Conservation (phyloP, 2,329 filamentous ascomycete genomes). For the Neofusicoccum kwambonambiense region DNA sequence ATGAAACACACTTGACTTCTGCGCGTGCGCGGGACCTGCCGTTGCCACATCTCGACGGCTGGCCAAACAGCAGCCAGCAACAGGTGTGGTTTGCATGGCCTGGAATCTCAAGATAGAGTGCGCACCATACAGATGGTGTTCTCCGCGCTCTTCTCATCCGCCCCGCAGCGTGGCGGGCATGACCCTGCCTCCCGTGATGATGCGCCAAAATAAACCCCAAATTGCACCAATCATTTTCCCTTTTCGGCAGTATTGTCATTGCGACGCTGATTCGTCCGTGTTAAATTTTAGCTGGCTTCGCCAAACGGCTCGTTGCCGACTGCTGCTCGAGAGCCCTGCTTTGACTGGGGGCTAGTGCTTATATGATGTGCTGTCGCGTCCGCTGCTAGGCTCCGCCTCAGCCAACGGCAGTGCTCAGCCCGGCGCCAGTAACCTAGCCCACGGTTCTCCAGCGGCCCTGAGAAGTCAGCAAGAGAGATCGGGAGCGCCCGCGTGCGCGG, state of each 20-base stretch:
- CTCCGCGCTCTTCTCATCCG: conserved; percentile 8
- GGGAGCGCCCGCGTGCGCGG: conserved; percentile 13
- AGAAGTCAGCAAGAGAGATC: conserved; percentile 5
- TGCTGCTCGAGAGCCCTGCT: background rate
- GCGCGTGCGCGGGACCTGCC: conserved; percentile 9
- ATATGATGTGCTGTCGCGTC: conserved; percentile 13
- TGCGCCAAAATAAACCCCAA: conserved; percentile 13
- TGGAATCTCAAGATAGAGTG: background rate
- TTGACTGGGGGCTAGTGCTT: conserved; percentile 6
- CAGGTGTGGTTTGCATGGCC: background rate
- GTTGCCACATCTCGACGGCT: background rate
- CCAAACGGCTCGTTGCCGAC: conserved; percentile 5
- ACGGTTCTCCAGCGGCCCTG: conserved; percentile 13
- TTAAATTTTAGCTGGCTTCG: background rate
- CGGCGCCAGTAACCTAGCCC: conserved; percentile 2
- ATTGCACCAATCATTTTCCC: conserved; percentile 1
- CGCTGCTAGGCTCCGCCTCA: background rate
- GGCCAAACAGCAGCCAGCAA: background rate
- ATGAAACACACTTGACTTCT: conserved; percentile 4
- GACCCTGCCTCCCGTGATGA: background rate
- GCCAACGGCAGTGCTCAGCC: conserved; percentile 7
- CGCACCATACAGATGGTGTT: background rate
- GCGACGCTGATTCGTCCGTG: background rate
- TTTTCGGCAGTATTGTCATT: background rate
- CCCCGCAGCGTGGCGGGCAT: background rate